Percentiles rank a stretch among this genome's conserved stretches.
These are phyloP conservation scores for Candida yuanshanica DNA, from an alignment of 805 yeast species.

Conservation along the genomic window DNA sequence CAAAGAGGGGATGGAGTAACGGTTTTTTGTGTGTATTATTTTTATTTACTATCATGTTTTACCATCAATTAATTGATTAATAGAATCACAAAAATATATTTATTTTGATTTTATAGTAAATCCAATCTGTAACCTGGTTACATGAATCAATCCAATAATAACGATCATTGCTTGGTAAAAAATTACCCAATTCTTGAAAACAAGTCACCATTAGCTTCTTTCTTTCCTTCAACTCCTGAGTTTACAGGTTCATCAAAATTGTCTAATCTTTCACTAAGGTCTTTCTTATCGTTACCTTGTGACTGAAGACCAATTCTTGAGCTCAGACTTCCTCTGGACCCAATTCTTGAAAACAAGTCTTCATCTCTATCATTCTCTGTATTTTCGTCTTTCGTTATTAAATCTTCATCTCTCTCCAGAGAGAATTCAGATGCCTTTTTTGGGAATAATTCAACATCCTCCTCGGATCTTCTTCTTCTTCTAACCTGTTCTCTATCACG, in stretches of 20 bases:
- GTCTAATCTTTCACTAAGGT: too few species aligned
- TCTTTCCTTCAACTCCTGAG: neutral
- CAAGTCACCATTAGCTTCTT: conserved; percentile 1
- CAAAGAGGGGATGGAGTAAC: neutral
- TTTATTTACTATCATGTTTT: neutral
- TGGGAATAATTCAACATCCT: conserved; percentile 21
- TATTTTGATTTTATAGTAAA: neutral
- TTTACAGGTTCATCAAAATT: too few species aligned
- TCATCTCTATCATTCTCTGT: neutral
- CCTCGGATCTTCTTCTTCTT: conserved; percentile 13
- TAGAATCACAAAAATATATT: neutral
- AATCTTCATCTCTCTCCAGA: neutral
- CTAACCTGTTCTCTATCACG: conserved; percentile 18
- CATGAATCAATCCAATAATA: neutral
- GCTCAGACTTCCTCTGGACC: neutral
- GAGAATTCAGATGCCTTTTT: conserved; percentile 1
- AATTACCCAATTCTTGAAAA: conserved; percentile 4
- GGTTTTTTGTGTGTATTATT: neutral
- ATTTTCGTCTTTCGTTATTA: neutral
- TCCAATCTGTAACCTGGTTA: neutral
- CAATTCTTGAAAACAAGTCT: conserved; percentile 3
- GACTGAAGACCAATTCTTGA: neutral
- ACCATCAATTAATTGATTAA: neutral
- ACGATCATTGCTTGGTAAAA: too few species aligned
- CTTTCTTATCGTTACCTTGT: neutral